phyloP scores from a whole-genome alignment of 768 basidiomycete genomes.

The Saitozyma sp. region DNA sequence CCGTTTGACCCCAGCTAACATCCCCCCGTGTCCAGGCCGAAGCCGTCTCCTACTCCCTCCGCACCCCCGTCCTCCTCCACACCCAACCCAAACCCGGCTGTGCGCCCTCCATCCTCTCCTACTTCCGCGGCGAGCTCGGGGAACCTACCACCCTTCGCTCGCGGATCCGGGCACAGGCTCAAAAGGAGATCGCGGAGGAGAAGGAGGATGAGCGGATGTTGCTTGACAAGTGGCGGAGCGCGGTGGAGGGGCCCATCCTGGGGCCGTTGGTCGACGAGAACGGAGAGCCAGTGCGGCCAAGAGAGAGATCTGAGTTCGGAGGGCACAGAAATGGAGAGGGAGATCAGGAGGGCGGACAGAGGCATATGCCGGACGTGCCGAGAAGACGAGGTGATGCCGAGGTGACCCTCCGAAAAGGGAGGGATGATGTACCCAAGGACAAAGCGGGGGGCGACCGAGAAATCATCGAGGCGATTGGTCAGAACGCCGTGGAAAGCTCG shows the following conservation, averaged over 20 bases:
- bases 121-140: constrained; percentile 65
- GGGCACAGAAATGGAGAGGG: constrained; percentile 10
- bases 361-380: not conserved
- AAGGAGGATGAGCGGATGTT: constrained; percentile 52
- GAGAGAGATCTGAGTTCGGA: not conserved
- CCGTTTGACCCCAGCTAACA: too few relatives aligned
- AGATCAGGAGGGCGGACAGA: not conserved
- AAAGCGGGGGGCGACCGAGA: not conserved
- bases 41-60: constrained; percentile 73
- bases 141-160: constrained; percentile 23
- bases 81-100: constrained; percentile 77
- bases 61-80: constrained; percentile 81
- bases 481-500: constrained; percentile 9
- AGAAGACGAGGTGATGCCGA: not conserved
- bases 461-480: not conserved
- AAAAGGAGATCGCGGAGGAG: constrained; percentile 46
- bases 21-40: constrained; percentile 65
- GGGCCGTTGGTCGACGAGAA: constrained; percentile 48
- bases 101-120: constrained; percentile 66
- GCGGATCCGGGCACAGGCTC: constrained; percentile 1
- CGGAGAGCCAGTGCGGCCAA: not conserved
- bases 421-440: constrained; percentile 1
- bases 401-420: not conserved
- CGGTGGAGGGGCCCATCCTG: constrained; percentile 51
- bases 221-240: constrained; percentile 16